Evolutionary conservation across 371 early-diverging fungal species (phyloP).

Genomic region (Mucor sp.): DNA sequence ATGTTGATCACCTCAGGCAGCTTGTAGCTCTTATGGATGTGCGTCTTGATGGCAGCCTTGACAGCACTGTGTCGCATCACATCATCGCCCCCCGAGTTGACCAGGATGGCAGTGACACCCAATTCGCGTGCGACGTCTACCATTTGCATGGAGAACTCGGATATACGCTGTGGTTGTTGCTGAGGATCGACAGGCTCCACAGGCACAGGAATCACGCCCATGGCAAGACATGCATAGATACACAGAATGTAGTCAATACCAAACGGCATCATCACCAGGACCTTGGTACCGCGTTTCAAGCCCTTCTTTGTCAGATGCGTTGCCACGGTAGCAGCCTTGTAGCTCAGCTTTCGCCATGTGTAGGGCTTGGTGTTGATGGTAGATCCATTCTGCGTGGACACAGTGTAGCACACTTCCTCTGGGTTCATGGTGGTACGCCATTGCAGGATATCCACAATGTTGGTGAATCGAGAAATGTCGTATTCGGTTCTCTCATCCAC

Average conservation of each 20-base stretch:
- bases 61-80: conserved; percentile 59
- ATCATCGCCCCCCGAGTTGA: conserved; percentile 68
- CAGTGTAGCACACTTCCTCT: conserved; percentile 62
- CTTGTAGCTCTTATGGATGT: conserved; percentile 21
- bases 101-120: conserved; percentile 57
- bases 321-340: conserved; percentile 69
- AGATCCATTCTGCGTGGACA: conserved; percentile 8
- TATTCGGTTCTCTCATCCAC: conserved; percentile 64
- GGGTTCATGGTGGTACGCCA: conserved; percentile 64
- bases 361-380: conserved; percentile 61
- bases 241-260: conserved; percentile 76
- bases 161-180: conserved; percentile 46
- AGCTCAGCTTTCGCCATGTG: conserved; percentile 71
- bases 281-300: conserved; percentile 60
- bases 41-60: conserved; percentile 34
- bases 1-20: conserved; percentile 58
- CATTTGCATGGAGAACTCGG: conserved; percentile 71
- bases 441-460: conserved; percentile 63
- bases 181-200: conserved; percentile 66
- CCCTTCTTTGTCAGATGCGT: conserved; percentile 61
- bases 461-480: conserved; percentile 59
- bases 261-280: conserved; percentile 70
- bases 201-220: conserved; percentile 78
- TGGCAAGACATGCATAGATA: conserved; percentile 78
- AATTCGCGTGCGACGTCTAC: conserved; percentile 65